These are phyloP conservation scores for Boletus subcaerulescens DNA, from an alignment of 768 basidiomycete species.

Conservation along the genomic window DNA sequence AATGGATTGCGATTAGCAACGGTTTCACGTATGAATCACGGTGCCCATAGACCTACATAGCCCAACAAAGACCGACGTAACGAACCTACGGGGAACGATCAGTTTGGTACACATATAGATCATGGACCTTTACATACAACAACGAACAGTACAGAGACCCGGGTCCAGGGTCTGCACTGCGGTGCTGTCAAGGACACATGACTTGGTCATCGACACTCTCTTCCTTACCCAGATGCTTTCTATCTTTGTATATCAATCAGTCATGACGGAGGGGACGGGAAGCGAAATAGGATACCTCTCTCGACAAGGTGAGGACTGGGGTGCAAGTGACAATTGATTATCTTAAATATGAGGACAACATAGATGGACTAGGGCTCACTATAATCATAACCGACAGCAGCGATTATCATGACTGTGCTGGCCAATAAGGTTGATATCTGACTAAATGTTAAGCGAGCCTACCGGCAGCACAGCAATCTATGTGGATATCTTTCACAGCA, in stretches of 20 bases:
- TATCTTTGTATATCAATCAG: neutral
- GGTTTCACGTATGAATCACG: neutral
- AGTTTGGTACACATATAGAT: neutral
- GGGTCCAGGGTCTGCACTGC: slow-evolving; percentile 3
- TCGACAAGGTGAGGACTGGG: slow-evolving; percentile 12
- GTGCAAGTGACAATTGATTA: neutral
- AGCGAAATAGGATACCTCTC: slow-evolving; percentile 3
- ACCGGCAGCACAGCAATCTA: neutral
- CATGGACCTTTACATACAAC: neutral
- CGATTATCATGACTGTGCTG: slow-evolving; percentile 2
- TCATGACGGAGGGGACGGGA: neutral
- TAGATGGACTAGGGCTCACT: neutral
- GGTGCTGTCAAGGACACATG: neutral
- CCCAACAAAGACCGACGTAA: slow-evolving; percentile 7
- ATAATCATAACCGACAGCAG: slow-evolving; percentile 15
- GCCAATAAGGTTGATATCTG: neutral
- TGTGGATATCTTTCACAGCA: neutral
- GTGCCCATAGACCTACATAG: neutral
- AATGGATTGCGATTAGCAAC: neutral
- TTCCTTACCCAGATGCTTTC: slow-evolving; percentile 12
- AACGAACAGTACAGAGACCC: slow-evolving; percentile 6
- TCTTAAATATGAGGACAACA: neutral
- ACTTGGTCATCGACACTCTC: no score
- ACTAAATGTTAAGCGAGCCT: neutral
- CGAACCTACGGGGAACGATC: neutral